Base-by-base conservation (phyloP, 2,329 filamentous ascomycete species). In the Tolypocladium guangdongense region DNA sequence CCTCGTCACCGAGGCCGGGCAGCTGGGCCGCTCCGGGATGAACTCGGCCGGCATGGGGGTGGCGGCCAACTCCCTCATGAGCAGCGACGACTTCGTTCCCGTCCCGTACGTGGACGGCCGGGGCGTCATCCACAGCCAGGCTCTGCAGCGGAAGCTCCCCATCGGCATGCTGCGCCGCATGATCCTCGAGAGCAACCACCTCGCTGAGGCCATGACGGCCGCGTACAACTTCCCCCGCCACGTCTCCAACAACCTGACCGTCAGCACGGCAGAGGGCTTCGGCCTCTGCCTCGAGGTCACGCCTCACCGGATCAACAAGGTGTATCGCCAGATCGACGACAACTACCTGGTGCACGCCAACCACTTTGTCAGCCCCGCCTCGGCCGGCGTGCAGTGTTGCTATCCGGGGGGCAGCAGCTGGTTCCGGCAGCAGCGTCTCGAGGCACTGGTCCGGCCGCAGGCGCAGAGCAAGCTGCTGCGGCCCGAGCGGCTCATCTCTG, bases 1-100 rank as follows among this genome's bases (percentile, higher is more conserved):
- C 46, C 51, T 62, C 30, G 38, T 66, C 10, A 63, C 61, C 3
- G 64, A 67, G 52, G 65, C 62, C 11, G 65, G 64, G 24, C 63
- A 66, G 54, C 56, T 67, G 18, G 58, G 53, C 14, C 59, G 63
- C 32, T 55, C 54, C 27, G 65, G 62, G 36, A 64, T 67, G 62
- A 67, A 64, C 50, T 62, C 63, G 12, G 41, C 52, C 3, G 64
- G 65, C 6, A 37, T 66, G 11, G 59, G 52, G 7, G 59, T 65
- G 12, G 59, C 58, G 18, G 61, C 62, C 20, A 67, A 66, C 55
- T 61, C 60, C 30, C 56, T 66, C 18, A 50, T 58, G 41, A 63
- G 55, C 4, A 60, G 47, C 10, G 57, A 55, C 24, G 64, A 67
- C 57, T 60, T 56, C 52, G 36, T 60, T 8, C 59, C 60, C 14